phyloP scores from a whole-genome alignment of 1,139 yeast genomes.

The Meyerozyma carpophila region DNA sequence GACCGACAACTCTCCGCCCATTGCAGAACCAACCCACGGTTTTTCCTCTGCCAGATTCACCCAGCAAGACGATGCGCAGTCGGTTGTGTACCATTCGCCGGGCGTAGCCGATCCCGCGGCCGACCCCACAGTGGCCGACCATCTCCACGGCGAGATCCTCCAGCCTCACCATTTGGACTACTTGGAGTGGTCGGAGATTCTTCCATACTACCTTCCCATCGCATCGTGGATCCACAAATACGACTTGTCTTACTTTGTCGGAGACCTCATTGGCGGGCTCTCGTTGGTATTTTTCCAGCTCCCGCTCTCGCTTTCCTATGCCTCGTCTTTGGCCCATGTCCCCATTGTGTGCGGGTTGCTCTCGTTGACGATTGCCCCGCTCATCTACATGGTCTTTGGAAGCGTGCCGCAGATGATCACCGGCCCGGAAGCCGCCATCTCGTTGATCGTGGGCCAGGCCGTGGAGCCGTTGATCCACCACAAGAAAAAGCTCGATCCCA shows the following conservation, averaged over 20 bases:
- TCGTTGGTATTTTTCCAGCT: slow-evolving; percentile 89
- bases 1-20: not conserved
- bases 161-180: not conserved
- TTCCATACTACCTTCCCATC: slow-evolving; percentile 76
- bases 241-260: slow-evolving; percentile 44
- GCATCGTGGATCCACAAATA: slow-evolving; percentile 75
- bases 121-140: too few species aligned
- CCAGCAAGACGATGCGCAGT: not conserved
- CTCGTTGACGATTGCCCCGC: slow-evolving; percentile 78
- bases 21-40: not conserved
- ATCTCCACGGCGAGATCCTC: not conserved
- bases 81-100: not conserved
- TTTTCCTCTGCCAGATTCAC: not conserved
- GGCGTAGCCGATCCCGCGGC: too few species aligned
- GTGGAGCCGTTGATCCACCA: slow-evolving; percentile 65
- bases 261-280: slow-evolving; percentile 81
- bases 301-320: slow-evolving; percentile 84
- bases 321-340: slow-evolving; percentile 85
- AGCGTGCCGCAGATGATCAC: slow-evolving; percentile 95
- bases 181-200: slow-evolving; percentile 5
- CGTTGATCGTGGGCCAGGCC: slow-evolving; percentile 87
- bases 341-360: slow-evolving; percentile 83
- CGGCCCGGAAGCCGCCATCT: slow-evolving; percentile 94
- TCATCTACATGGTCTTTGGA: slow-evolving; percentile 77
- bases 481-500: slow-evolving; percentile 43